Conservation (phyloP, 2,329 filamentous ascomycete genomes). For the Penicillium aurantiogriseum region DNA sequence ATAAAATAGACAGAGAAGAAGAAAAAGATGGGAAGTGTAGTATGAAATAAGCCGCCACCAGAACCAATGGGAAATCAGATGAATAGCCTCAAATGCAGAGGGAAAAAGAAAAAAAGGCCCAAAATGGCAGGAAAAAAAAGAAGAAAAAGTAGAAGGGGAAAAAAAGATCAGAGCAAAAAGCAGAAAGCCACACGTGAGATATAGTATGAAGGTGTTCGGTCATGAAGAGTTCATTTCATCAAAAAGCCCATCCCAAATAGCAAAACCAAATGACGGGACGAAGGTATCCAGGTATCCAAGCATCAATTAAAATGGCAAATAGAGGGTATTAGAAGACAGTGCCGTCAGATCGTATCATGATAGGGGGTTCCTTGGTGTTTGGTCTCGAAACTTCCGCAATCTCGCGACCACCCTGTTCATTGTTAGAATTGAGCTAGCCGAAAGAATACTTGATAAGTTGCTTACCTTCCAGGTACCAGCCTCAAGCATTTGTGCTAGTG, state of each 20-base stretch:
- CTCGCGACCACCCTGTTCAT: conserved; percentile 77
- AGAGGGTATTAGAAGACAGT: conserved; percentile 73
- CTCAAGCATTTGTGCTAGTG: conserved; percentile 84
- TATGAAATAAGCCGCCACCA: neutral
- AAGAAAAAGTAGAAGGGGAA: neutral
- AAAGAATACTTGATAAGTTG: neutral
- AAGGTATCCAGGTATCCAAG: conserved; percentile 27
- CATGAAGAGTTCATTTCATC: conserved; percentile 27
- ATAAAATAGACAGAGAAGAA: neutral
- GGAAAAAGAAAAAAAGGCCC: conserved; percentile 4
- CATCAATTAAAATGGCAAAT: conserved; percentile 23
- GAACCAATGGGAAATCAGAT: neutral
- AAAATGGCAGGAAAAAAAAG: conserved; percentile 7
- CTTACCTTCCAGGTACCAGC: conserved; percentile 96
- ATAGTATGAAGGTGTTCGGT: conserved; percentile 6
- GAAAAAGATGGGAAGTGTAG: neutral
- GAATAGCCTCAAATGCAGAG: neutral
- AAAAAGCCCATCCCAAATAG: conserved; percentile 23
- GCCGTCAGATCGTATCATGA: conserved; percentile 93
- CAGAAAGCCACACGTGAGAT: conserved; percentile 3
- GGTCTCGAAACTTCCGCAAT: conserved; percentile 93
- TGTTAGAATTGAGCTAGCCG: conserved; percentile 22
- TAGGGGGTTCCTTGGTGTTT: conserved; percentile 94
- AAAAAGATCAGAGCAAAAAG: conserved; percentile 1
- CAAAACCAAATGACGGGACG: conserved; percentile 1